These are phyloP conservation scores for Drechslerella stenobrocha DNA, from an alignment of 2,329 filamentous ascomycete species.

Conservation along the genomic window DNA sequence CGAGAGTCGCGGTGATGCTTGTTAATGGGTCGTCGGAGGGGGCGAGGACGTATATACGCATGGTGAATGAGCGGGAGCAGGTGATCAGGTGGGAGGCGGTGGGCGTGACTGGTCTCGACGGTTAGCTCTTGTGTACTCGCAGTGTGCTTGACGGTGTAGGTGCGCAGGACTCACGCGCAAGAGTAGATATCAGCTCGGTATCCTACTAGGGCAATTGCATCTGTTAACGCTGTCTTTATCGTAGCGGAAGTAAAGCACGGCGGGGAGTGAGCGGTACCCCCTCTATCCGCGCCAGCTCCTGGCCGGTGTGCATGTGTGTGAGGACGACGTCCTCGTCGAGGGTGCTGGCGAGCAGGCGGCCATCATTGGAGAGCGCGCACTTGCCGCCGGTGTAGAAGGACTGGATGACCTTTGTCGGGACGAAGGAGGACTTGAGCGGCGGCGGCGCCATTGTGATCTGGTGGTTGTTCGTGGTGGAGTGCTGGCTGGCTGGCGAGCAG, in stretches of 20 bases:
- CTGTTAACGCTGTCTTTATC: constrained; percentile 50
- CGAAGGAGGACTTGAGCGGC: constrained; percentile 80
- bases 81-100: constrained; percentile 83
- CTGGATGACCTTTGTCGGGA: constrained; percentile 77
- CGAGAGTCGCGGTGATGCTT: constrained; percentile 67
- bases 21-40: constrained; percentile 55
- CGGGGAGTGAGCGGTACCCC: constrained; percentile 63
- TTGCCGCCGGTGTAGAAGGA: constrained; percentile 93
- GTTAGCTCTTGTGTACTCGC: constrained; percentile 44
- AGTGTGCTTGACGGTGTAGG: constrained; percentile 10
- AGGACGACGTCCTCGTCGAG: constrained; percentile 90
- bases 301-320: constrained; percentile 79
- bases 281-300: constrained; percentile 81
- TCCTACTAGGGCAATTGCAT: constrained; percentile 60
- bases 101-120: constrained; percentile 69
- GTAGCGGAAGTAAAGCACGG: neutral
- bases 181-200: constrained; percentile 75
- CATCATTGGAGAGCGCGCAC: constrained; percentile 77
- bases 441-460: constrained; percentile 56
- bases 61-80: constrained; percentile 92
- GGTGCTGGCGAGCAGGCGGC: constrained; percentile 80
- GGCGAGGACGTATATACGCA: constrained; percentile 82
- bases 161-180: constrained; percentile 62
- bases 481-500: neutral
- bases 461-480: neutral